A percentile compares a stretch with the other conserved stretches of the same genome.
Evolutionary conservation across 2,329 filamentous ascomycete species (phyloP).

Genomic region (Cryoendolithus antarcticus): DNA sequence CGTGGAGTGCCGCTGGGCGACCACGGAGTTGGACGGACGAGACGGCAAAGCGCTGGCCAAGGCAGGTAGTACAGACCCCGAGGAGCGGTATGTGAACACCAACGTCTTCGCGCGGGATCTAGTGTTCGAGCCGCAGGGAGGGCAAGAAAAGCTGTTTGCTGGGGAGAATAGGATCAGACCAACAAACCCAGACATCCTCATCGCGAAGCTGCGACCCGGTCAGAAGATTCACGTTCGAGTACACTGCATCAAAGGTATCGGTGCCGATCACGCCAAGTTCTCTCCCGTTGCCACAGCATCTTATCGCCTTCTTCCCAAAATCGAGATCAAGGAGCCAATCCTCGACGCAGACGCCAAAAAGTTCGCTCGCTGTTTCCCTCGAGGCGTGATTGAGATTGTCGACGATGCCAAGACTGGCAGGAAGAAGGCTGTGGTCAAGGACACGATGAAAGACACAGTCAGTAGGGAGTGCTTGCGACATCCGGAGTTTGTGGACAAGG

Average conservation of each 20-base stretch:
- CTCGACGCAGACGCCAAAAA: slow-evolving; percentile 76
- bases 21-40: slow-evolving; percentile 22
- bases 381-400: slow-evolving; percentile 74
- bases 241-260: slow-evolving; percentile 91
- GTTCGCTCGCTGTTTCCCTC: slow-evolving; percentile 79
- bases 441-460: slow-evolving; percentile 90
- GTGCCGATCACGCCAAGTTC: slow-evolving; percentile 92
- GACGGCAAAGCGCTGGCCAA: slow-evolving; percentile 45
- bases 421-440: slow-evolving; percentile 71
- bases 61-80: slow-evolving; percentile 64
- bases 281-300: slow-evolving; percentile 90
- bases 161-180: slow-evolving; percentile 53
- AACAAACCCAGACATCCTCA: slow-evolving; percentile 81
- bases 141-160: slow-evolving; percentile 55
- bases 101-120: slow-evolving; percentile 49
- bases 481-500: slow-evolving; percentile 86
- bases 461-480: slow-evolving; percentile 86
- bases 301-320: slow-evolving; percentile 81
- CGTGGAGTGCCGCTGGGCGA: slow-evolving; percentile 68
- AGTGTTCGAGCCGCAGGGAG: slow-evolving; percentile 60
- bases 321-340: slow-evolving; percentile 73
- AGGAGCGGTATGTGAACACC: slow-evolving; percentile 73
- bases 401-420: slow-evolving; percentile 59
- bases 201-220: slow-evolving; percentile 84
- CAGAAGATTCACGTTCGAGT: slow-evolving; percentile 78